A percentile compares a stretch with the other conserved stretches of the same genome.
These are phyloP conservation scores for Tetrapisispora taiwanensis DNA, from an alignment of 805 yeast genomes.

Conservation along the genomic window DNA sequence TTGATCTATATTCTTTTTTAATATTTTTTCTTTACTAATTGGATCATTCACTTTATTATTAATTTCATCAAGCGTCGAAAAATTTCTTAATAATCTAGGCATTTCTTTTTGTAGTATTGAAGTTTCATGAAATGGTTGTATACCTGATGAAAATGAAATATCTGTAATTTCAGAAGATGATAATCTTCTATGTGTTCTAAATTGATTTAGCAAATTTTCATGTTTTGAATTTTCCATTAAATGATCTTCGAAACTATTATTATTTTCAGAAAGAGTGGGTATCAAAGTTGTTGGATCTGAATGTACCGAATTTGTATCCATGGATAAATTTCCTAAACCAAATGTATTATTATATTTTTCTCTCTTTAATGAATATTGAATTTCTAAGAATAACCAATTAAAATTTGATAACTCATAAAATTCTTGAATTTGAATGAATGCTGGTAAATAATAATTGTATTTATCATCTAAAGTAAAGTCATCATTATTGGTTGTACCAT, in stretches of 20 bases:
- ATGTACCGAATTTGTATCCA: background rate
- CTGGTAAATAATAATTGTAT: background rate
- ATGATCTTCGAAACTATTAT: background rate
- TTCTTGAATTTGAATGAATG: constrained; percentile 38
- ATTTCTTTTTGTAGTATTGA: constrained; percentile 55
- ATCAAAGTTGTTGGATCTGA: background rate
- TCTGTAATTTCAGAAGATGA: constrained; percentile 23
- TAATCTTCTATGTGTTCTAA: constrained; percentile 9
- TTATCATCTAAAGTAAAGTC: background rate
- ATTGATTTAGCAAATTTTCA: background rate
- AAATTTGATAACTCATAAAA: constrained; percentile 51
- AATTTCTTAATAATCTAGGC: constrained; percentile 45
- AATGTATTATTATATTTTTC: background rate
- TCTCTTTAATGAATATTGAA: constrained; percentile 6
- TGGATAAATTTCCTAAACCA: background rate
- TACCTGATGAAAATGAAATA: constrained; percentile 18
- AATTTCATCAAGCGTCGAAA: background rate
- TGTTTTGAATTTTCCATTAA: background rate
- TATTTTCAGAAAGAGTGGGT: background rate
- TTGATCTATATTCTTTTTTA: background rate
- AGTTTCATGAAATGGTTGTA: constrained; percentile 29
- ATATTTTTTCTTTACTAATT: background rate
- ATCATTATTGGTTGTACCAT: background rate
- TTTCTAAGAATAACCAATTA: constrained; percentile 28
- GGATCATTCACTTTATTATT: background rate